Conservation (phyloP, 78 protist species). For the Mantamonas sphyraenae region DNA sequence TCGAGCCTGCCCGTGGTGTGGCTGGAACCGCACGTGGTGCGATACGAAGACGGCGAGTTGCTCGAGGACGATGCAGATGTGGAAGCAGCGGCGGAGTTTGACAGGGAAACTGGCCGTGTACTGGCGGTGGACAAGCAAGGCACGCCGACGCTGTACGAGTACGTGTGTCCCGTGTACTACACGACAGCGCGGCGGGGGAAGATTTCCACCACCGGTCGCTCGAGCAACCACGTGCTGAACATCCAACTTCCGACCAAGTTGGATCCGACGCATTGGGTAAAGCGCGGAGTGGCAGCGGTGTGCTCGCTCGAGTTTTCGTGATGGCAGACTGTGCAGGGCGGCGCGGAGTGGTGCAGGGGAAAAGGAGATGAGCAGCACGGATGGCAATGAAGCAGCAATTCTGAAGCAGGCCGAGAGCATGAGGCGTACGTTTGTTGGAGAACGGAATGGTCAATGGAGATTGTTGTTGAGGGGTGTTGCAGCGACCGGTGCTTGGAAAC, state of each 20-base stretch:
- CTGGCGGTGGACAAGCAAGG: no score
- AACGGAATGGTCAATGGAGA: no score
- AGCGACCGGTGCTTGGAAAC: no score
- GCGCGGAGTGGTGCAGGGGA: no score
- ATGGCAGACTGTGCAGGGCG: no score
- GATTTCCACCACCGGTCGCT: constrained; percentile 46
- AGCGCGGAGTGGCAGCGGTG: constrained; percentile 48
- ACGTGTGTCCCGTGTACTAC: constrained; percentile 52
- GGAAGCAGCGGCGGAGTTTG: neutral
- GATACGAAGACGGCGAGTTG: neutral
- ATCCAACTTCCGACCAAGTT: constrained; percentile 17
- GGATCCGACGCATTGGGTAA: constrained; percentile 26
- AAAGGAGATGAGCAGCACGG: no score
- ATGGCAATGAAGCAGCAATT: no score
- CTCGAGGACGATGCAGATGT: neutral
- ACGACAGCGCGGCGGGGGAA: constrained; percentile 36
- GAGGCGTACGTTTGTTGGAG: no score
- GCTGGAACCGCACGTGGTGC: constrained; percentile 25
- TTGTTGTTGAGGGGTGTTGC: no score
- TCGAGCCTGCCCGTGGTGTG: constrained; percentile 28
- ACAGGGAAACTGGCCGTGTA: no score
- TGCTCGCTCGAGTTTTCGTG: constrained; percentile 24
- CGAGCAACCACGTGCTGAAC: constrained; percentile 43
- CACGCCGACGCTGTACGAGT: no score
- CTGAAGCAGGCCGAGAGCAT: no score